Percentiles rank a stretch among this genome's conserved stretches.
Conservation (phyloP, 164 flowering plant species). For the Macadamia integrifolia region DNA sequence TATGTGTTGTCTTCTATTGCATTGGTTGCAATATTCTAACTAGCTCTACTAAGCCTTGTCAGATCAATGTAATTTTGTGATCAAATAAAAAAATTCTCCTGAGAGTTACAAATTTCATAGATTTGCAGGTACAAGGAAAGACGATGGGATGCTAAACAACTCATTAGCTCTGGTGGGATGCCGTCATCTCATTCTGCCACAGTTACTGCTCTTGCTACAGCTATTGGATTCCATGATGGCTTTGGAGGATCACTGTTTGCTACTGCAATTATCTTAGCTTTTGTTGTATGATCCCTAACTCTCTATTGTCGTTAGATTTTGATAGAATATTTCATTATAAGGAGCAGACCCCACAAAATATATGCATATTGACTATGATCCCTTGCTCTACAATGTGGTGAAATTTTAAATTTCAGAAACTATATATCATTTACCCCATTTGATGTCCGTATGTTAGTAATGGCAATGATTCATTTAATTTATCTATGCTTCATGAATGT, state of each 20-base stretch:
- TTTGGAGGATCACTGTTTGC: conserved; percentile 78
- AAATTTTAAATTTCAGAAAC: background rate
- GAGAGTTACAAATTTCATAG: conserved; percentile 34
- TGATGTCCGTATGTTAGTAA: too few relatives aligned
- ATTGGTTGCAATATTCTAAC: too few relatives aligned
- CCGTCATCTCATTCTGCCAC: conserved; percentile 97
- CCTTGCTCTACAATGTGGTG: conserved; percentile 5
- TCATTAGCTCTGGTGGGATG: conserved; percentile 93
- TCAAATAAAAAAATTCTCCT: conserved; percentile 10
- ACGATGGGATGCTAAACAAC: conserved; percentile 70
- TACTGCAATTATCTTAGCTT: conserved; percentile 55
- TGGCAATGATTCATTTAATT: too few relatives aligned
- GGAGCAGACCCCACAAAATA: too few relatives aligned
- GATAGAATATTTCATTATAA: too few relatives aligned
- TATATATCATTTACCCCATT: too few relatives aligned
- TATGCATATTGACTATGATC: background rate
- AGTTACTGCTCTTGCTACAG: conserved; percentile 75
- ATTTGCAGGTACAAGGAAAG: conserved; percentile 84
- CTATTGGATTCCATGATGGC: conserved; percentile 80
- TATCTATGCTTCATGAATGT: too few relatives aligned
- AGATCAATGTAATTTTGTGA: background rate
- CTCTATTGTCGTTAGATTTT: too few relatives aligned
- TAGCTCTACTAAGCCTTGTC: background rate
- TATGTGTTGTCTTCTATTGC: background rate
- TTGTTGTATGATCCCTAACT: conserved; percentile 45